phyloP scores from a whole-genome alignment of 257 asterid species.

The Sherardia arvensis region DNA sequence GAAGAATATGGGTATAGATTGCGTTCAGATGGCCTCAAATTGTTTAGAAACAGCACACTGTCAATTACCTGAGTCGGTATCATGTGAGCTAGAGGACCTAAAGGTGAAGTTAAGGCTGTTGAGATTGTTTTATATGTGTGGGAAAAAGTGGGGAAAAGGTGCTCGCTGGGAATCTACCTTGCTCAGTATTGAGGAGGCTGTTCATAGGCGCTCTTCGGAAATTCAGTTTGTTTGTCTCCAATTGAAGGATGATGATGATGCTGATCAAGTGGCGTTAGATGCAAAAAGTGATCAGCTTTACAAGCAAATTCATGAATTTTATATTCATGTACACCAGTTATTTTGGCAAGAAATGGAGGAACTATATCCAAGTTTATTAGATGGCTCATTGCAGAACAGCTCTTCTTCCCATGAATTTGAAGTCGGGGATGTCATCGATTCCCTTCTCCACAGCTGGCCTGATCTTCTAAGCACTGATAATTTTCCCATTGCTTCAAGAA shows the following conservation, averaged over 20 bases:
- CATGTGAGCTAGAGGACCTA: background rate
- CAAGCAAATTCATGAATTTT: background rate
- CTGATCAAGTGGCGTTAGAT: background rate
- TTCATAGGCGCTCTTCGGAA: background rate
- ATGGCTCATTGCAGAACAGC: background rate
- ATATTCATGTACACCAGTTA: background rate
- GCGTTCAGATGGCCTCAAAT: background rate
- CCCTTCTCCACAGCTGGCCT: background rate
- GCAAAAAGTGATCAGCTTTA: background rate
- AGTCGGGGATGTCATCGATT: background rate
- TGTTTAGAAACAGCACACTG: background rate
- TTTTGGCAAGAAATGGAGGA: background rate
- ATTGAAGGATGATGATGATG: background rate
- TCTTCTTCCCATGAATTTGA: background rate
- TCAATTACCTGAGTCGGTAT: background rate
- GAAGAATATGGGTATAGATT: background rate
- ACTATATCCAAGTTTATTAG: background rate
- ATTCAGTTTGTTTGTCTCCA: background rate
- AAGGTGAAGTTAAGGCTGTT: background rate
- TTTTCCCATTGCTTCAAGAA: background rate
- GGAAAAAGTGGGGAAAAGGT: background rate
- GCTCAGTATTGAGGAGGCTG: background rate
- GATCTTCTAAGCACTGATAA: background rate
- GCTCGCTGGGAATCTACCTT: background rate
- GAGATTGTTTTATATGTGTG: background rate